Evolutionary conservation across 2,329 filamentous ascomycete species (phyloP).

Genomic region (Colletotrichum gloeosporioides): DNA sequence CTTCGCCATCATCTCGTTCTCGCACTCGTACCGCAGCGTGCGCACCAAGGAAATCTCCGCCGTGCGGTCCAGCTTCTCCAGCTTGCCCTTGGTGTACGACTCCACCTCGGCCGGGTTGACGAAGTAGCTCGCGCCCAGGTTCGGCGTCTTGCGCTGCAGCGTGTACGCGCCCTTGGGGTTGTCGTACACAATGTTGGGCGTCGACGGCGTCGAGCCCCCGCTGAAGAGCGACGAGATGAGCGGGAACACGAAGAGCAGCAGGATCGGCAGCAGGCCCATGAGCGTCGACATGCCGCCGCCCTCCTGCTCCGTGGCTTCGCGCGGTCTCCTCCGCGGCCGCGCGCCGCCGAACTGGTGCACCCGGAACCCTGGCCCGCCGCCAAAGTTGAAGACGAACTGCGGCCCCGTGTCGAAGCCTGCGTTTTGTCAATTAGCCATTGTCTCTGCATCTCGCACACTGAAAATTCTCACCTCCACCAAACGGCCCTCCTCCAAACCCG

Average conservation of each 20-base stretch:
- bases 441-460: background rate
- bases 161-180: constrained; percentile 74
- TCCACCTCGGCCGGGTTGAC: constrained; percentile 80
- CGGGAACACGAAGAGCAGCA: constrained; percentile 87
- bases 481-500: constrained; percentile 65
- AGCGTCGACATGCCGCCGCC: constrained; percentile 63
- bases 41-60: constrained; percentile 79
- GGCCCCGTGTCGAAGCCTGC: constrained; percentile 76
- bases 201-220: constrained; percentile 52
- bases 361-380: constrained; percentile 86
- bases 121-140: constrained; percentile 81
- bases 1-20: constrained; percentile 71
- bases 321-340: constrained; percentile 77
- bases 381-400: constrained; percentile 94
- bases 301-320: constrained; percentile 61
- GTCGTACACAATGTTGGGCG: constrained; percentile 81
- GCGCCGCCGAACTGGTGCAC: constrained; percentile 94
- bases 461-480: constrained; percentile 44
- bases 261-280: constrained; percentile 81
- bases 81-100: constrained; percentile 71
- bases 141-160: constrained; percentile 71
- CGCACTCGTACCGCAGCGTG: constrained; percentile 73
- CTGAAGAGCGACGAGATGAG: constrained; percentile 82
- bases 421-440: background rate
- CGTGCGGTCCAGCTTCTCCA: constrained; percentile 75